These are phyloP conservation scores for Lactarius evosmus DNA, from an alignment of 768 basidiomycete species.

Conservation along the genomic window DNA sequence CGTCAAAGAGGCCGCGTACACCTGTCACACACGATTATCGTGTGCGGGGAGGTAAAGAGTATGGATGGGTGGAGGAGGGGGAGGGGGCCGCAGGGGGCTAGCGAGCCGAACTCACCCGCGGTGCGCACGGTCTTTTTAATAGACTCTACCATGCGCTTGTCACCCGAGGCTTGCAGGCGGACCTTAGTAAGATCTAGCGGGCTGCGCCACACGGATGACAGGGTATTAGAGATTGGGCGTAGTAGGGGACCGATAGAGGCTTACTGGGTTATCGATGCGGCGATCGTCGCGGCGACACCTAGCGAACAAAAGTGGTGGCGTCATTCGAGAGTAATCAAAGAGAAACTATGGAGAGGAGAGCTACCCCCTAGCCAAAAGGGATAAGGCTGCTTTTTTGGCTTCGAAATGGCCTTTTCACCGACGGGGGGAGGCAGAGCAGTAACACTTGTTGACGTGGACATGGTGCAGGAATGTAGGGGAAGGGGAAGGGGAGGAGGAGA, in stretches of 20 bases:
- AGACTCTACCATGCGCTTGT: conserved; percentile 85
- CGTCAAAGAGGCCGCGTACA: conserved; percentile 74
- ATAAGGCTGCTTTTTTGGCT: conserved; percentile 62
- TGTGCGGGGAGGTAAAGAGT: background rate
- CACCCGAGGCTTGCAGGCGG: conserved; percentile 85
- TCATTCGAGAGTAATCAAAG: conserved; percentile 13
- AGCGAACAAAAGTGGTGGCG: background rate
- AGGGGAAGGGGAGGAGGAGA: conserved; percentile 1
- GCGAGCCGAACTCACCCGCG: conserved; percentile 47
- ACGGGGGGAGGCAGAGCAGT: conserved; percentile 21
- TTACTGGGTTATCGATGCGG: conserved; percentile 85
- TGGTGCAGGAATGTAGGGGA: conserved; percentile 5
- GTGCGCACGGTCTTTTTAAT: conserved; percentile 79
- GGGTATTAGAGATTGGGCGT: conserved; percentile 1
- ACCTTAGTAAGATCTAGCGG: conserved; percentile 90
- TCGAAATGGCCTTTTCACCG: conserved; percentile 15
- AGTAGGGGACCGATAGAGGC: conserved; percentile 30
- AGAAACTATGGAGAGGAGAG: conserved; percentile 20
- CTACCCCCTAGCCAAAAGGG: conserved; percentile 83
- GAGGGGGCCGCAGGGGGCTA: background rate
- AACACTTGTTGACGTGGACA: conserved; percentile 18
- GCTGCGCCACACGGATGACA: conserved; percentile 37
- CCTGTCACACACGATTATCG: conserved; percentile 36
- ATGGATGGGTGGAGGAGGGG: background rate
- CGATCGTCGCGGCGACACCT: conserved; percentile 81